phyloP scores from a whole-genome alignment of 805 yeast species.

The Candida maesae region DNA sequence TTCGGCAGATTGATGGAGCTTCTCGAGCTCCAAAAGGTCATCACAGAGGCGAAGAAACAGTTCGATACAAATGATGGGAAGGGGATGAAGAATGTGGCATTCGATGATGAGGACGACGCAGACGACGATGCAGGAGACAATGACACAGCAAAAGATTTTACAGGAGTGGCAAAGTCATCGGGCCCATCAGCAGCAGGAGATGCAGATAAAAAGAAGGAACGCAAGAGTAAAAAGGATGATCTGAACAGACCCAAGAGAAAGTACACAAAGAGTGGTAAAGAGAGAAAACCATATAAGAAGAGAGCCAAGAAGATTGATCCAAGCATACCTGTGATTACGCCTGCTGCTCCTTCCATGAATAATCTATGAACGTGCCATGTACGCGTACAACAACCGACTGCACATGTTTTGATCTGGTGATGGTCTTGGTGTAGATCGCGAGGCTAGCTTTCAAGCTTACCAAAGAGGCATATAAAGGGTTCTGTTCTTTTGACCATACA shows the following conservation, averaged over 20 bases:
- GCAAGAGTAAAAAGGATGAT: constrained; percentile 15
- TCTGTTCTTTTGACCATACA: too few relatives aligned
- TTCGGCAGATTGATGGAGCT: constrained; percentile 68
- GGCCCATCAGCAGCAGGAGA: constrained; percentile 10
- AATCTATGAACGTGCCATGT: too few relatives aligned
- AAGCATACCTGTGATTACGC: constrained; percentile 10
- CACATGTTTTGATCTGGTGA: too few relatives aligned
- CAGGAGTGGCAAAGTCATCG: constrained; percentile 14
- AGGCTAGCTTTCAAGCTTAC: too few relatives aligned
- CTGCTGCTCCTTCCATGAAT: constrained; percentile 14
- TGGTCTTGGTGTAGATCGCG: too few relatives aligned
- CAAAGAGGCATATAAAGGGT: too few relatives aligned
- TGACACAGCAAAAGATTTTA: constrained; percentile 17
- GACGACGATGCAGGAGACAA: constrained; percentile 26
- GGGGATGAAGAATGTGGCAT: constrained; percentile 27
- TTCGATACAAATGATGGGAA: constrained; percentile 61
- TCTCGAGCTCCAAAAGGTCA: constrained; percentile 53
- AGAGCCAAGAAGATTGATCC: constrained; percentile 28
- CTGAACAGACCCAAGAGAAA: constrained; percentile 28
- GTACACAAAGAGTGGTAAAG: constrained; percentile 30
- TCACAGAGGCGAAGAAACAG: constrained; percentile 61
- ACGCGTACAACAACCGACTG: too few relatives aligned
- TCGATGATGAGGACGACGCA: constrained; percentile 29
- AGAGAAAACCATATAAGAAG: constrained; percentile 31
- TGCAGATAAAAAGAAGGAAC: constrained; percentile 10